Conservation (phyloP, 768 basidiomycete genomes). For the Serendipita vermifera region DNA sequence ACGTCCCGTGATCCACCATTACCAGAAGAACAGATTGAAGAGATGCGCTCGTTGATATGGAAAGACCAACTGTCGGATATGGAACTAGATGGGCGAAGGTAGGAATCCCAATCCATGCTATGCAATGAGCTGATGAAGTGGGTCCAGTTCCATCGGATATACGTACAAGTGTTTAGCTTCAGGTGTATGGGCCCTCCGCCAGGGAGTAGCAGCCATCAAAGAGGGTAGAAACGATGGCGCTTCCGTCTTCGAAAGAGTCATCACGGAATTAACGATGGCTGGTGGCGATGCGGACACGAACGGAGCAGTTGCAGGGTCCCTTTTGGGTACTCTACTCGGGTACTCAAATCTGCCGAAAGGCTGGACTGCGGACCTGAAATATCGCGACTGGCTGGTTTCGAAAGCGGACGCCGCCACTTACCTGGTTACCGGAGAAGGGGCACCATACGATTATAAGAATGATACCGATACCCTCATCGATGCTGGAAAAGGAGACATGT, state of each 20-base stretch:
- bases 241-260: neutral
- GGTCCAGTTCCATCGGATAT: constrained; percentile 3
- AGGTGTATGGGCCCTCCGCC: constrained; percentile 1
- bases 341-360: neutral
- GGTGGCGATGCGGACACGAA: constrained; percentile 4
- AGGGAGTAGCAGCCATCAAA: neutral
- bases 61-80: neutral
- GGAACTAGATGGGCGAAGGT: neutral
- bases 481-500: neutral
- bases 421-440: neutral
- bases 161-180: constrained; percentile 6
- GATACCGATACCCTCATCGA: neutral
- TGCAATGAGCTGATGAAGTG: neutral
- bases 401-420: constrained; percentile 6
- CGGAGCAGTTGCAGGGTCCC: neutral
- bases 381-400: constrained; percentile 2
- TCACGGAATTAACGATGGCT: constrained; percentile 7
- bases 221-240: neutral
- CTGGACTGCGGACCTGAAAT: constrained; percentile 5
- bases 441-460: neutral
- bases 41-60: neutral
- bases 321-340: neutral
- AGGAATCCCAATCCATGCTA: neutral
- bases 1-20: neutral
- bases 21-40: neutral